A percentile compares a stretch with the other conserved stretches of the same genome.
Evolutionary conservation across 2,329 filamentous ascomycete species (phyloP).

Genomic region (Aspergillus fumigatus): DNA sequence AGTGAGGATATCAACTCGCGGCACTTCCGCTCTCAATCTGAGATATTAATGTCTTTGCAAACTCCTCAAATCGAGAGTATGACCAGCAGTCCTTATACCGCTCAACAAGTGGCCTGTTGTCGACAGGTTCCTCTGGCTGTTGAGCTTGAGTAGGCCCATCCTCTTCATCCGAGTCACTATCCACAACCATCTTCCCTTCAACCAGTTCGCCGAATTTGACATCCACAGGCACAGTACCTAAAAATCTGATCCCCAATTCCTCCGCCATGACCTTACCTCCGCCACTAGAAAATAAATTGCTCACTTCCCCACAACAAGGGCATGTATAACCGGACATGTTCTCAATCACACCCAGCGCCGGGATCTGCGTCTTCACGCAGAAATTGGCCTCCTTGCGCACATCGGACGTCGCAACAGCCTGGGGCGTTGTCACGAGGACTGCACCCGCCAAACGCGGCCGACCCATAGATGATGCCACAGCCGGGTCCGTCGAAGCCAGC

Average conservation of each 20-base stretch:
- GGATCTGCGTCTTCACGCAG: conserved; percentile 75
- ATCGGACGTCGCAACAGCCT: conserved; percentile 88
- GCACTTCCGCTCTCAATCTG: conserved; percentile 18
- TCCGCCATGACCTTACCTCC: conserved; percentile 84
- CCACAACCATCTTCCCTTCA: conserved; percentile 51
- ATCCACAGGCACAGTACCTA: conserved; percentile 87
- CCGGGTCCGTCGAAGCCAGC: conserved; percentile 28
- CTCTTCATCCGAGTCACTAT: conserved; percentile 22
- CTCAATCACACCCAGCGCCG: conserved; percentile 83
- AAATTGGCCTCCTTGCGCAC: conserved; percentile 95
- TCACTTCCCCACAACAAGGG: conserved; percentile 72
- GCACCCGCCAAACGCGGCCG: conserved; percentile 72
- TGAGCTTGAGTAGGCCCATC: conserved; percentile 13
- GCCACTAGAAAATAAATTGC: conserved; percentile 87
- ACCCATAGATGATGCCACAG: conserved; percentile 12
- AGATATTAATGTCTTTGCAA: conserved; percentile 32
- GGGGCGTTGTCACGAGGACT: conserved; percentile 92
- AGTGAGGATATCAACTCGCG: not conserved
- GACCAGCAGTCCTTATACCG: conserved; percentile 43
- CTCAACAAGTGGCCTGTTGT: conserved; percentile 37
- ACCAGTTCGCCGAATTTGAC: conserved; percentile 84
- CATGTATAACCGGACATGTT: conserved; percentile 68
- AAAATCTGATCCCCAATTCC: conserved; percentile 77
- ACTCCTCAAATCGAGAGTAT: conserved; percentile 38
- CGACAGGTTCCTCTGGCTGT: conserved; percentile 12